Evolutionary conservation across 2,329 filamentous ascomycete species (phyloP), one percentile per base, ranked within the genome.

Genomic region (Sporothrix brunneoviolacea): DNA sequence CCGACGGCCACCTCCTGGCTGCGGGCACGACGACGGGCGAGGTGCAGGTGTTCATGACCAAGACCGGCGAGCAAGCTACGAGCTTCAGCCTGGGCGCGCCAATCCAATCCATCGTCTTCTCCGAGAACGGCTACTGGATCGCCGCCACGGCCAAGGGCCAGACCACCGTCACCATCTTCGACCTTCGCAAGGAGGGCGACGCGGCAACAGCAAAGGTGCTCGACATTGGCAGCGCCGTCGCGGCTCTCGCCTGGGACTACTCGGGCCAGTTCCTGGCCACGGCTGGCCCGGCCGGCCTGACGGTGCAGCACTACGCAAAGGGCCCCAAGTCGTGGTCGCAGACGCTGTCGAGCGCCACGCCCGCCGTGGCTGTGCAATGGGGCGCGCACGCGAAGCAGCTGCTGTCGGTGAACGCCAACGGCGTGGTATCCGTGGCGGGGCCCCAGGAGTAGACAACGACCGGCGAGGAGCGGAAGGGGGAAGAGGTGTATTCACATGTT

Each of bases 71-170:
- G 54, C 77, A 82, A 57, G 88, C 88, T 24, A 88, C 88, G 24
- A 82, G 80, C 50, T 95, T 94, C 66, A 72, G 69, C 18, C 69
- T 85, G 1, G 80, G 77, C 8, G 81, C 82, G 0, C 82, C 90
- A 0, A 77, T 96, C 3, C 81, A 87, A 60, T 80, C 82, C 10
- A 71, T 98, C 36, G 76, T 79, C 52, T 98, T 98, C 69, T 96
- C 91, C 0, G 93, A 98, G 67, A 98, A 98, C 60, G 93, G 93
- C 21, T 95, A 88, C 61, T 97, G 91, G 88, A 83, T 98, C 57
- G 91, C 91, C 2, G 86, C 89, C 5, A 84, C 84, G 8, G 82
- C 85, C 52, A 83, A 89, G 66, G 83, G 82, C 27, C 87, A 90
- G 57, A 86, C 82, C 19, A 84, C 76, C 21, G 84, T 95, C 33